A percentile compares a stretch with the other conserved stretches of the same genome.
Evolutionary conservation across 257 asterid genomes (phyloP).

Genomic region (Verbena officinalis): DNA sequence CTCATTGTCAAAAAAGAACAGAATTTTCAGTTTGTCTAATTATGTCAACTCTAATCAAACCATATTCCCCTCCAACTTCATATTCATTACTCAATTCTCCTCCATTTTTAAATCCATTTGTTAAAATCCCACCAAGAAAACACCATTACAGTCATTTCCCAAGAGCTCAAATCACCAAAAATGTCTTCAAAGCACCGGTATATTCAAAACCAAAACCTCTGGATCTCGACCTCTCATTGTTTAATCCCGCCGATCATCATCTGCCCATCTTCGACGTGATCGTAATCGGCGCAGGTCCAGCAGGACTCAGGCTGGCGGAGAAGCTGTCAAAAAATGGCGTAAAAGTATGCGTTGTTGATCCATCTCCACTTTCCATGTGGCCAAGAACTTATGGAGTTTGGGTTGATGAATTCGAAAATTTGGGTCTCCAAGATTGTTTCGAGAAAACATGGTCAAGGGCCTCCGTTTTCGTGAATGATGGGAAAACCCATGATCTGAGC

Average conservation of each 20-base stretch:
- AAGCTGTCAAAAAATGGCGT: conserved; percentile 46
- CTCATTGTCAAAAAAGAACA: no score
- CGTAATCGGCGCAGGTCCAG: conserved; percentile 59
- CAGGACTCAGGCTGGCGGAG: conserved; percentile 54
- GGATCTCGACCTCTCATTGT: conserved; percentile 41
- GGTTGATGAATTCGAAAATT: conserved; percentile 56
- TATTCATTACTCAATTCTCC: conserved; percentile 4
- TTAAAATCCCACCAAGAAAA: conserved; percentile 19
- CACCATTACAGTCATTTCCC: not conserved
- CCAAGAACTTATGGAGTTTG: conserved; percentile 58
- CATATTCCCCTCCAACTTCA: conserved; percentile 24
- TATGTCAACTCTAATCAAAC: conserved; percentile 18
- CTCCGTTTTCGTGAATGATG: conserved; percentile 42
- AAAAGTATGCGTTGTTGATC: conserved; percentile 54
- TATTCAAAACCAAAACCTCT: conserved; percentile 37
- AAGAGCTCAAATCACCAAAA: conserved; percentile 23
- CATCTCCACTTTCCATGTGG: conserved; percentile 60
- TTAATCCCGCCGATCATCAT: conserved; percentile 34
- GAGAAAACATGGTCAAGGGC: conserved; percentile 51
- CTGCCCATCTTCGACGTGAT: conserved; percentile 44
- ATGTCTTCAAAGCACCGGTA: conserved; percentile 38
- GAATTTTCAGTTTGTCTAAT: no score
- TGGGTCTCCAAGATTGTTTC: conserved; percentile 52
- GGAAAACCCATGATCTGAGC: conserved; percentile 42
- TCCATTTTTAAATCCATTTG: conserved; percentile 10